A percentile compares a stretch with the other conserved stretches of the same genome.
Conservation (phyloP, 2,329 filamentous ascomycete genomes). For the Coniella lustricola region DNA sequence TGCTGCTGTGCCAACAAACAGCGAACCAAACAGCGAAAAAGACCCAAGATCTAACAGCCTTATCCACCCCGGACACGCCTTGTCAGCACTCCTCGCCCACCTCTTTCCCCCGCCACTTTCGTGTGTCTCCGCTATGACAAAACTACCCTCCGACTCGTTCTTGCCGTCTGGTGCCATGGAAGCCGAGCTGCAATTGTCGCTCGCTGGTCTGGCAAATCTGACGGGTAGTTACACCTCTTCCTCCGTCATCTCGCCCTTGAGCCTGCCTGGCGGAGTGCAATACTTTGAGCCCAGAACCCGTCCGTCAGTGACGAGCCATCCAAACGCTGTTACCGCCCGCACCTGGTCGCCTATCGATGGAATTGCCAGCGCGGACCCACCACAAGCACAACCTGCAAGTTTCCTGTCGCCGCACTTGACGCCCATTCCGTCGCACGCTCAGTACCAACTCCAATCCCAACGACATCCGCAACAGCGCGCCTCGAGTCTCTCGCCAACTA, state of each 20-base stretch:
- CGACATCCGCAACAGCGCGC: constrained; percentile 22
- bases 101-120: background rate
- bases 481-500: constrained; percentile 27
- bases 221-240: constrained; percentile 23
- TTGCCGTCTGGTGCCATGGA: constrained; percentile 33
- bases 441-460: constrained; percentile 20
- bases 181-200: constrained; percentile 23
- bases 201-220: constrained; percentile 18
- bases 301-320: constrained; percentile 18
- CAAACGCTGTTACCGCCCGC: constrained; percentile 17
- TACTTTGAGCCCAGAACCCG: constrained; percentile 30
- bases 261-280: constrained; percentile 30
- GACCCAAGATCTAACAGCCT: background rate
- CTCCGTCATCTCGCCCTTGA: constrained; percentile 34
- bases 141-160: constrained; percentile 35
- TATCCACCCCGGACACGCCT: background rate
- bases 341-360: constrained; percentile 11
- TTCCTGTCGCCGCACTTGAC: constrained; percentile 23
- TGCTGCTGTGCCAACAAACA: background rate
- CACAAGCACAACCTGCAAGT: constrained; percentile 17
- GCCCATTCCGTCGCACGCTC: constrained; percentile 19
- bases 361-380: constrained; percentile 16
- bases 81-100: background rate
- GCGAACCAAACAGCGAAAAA: no score
- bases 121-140: constrained; percentile 29